A percentile compares a stretch with the other conserved stretches of the same genome.
Evolutionary conservation across 768 basidiomycete genomes (phyloP).

Genomic region (Psilocybe azurescens): DNA sequence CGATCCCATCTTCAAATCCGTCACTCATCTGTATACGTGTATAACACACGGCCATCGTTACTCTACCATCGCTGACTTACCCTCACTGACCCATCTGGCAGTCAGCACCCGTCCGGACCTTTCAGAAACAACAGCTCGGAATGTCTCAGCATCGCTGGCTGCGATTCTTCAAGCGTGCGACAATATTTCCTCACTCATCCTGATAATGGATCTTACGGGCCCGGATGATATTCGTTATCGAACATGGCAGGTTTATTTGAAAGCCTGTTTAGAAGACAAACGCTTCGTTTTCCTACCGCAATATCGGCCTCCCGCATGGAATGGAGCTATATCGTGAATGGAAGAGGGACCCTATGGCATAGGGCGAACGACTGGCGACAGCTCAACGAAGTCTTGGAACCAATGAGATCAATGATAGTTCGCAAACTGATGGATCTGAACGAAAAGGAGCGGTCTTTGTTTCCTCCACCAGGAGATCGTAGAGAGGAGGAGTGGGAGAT

Average conservation of each 20-base stretch:
- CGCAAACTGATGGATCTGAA: background rate
- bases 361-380: constrained; percentile 21
- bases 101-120: constrained; percentile 34
- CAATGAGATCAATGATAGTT: background rate
- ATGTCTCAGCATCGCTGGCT: constrained; percentile 21
- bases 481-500: constrained; percentile 31
- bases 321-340: constrained; percentile 26
- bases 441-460: background rate
- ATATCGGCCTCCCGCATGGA: constrained; percentile 25
- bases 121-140: constrained; percentile 18
- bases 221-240: constrained; percentile 6
- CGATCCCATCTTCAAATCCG: constrained; percentile 37
- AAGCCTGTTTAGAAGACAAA: constrained; percentile 21
- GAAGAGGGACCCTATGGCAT: constrained; percentile 24
- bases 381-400: background rate
- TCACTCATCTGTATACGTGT: constrained; percentile 41
- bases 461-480: constrained; percentile 1
- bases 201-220: constrained; percentile 17
- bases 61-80: constrained; percentile 37
- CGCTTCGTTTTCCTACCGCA: constrained; percentile 29
- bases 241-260: constrained; percentile 21
- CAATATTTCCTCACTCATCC: constrained; percentile 22
- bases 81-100: constrained; percentile 38
- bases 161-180: constrained; percentile 22
- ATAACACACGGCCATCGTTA: constrained; percentile 34